Evolutionary conservation across 768 basidiomycete species (phyloP), one percentile per base, ranked within the genome.

Genomic region (Kwoniella bestiolae): DNA sequence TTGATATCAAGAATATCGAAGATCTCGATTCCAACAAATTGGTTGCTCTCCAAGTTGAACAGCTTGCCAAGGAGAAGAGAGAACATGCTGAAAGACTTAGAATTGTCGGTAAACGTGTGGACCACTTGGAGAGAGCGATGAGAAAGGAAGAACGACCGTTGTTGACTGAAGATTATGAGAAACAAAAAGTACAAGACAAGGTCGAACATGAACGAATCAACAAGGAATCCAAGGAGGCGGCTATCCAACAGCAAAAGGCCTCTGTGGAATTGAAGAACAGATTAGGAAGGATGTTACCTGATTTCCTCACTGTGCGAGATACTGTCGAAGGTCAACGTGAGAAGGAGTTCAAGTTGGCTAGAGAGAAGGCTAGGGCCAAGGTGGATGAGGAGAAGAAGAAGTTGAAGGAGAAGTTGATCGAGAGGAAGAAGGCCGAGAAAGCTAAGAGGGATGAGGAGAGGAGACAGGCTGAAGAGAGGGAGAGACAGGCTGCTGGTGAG

Each of bases 11-110:
- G 65, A 89, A 90, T 76, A 85, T 94, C 80, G 90, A 92, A 72
- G 87, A 87, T 56, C 84, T 91, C 67, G 92, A 92, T 80, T 93
- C 92, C 8, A 89, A 91, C 74, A 87, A 87, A 51, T 86, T 98
- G 67, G 89, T 97, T 80, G 87, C 86, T 31, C 87, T 96, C 71
- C 94, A 96, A 80, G 93, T 96, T 38, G 89, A 92, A 70, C 93
- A 97, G 77, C 85, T 97, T 49, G 96, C 96, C 83, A 96, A 95
- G 83, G 94, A 98, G 83, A 95, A 94, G 85, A 89, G 87, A 74
- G 91, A 93, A 71, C 84, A 91, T 69, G 86, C 85, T 63, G 91
- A 93, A 73, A 86, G 90, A 23, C 85, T 95, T 52, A 89, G 92
- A 25, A 87, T 94, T 69, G 85, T 89, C 47, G 79, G 88, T 38